phyloP scores from a whole-genome alignment of 768 basidiomycete species.

The Leccinellum rugosiceps region DNA sequence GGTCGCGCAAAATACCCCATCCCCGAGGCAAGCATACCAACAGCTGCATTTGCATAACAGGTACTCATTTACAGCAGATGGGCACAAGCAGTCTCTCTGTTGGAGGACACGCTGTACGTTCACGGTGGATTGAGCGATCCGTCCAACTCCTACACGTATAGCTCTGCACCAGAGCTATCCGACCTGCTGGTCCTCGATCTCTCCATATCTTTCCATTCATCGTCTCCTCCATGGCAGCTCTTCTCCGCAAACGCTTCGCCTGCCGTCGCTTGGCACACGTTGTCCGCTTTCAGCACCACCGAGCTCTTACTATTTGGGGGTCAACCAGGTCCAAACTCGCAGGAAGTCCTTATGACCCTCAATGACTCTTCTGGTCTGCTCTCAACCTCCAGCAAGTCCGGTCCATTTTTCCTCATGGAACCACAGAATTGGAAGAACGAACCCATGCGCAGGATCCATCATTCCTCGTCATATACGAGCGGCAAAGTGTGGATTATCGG shows the following conservation, averaged over 20 bases:
- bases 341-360: slow-evolving; percentile 44
- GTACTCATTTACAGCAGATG: slow-evolving; percentile 51
- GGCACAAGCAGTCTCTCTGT: slow-evolving; percentile 70
- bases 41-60: neutral
- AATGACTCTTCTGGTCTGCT: slow-evolving; percentile 66
- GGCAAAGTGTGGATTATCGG: slow-evolving; percentile 71
- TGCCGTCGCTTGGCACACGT: slow-evolving; percentile 73
- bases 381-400: slow-evolving; percentile 35
- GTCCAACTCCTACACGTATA: slow-evolving; percentile 66
- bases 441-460: slow-evolving; percentile 75
- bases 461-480: slow-evolving; percentile 52
- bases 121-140: slow-evolving; percentile 82
- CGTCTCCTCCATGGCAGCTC: slow-evolving; percentile 67
- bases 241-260: slow-evolving; percentile 52
- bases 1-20: slow-evolving; percentile 24
- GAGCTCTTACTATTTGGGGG: slow-evolving; percentile 73
- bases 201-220: slow-evolving; percentile 51
- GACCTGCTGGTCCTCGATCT: slow-evolving; percentile 73
- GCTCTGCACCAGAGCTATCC: slow-evolving; percentile 66
- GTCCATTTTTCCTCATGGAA: slow-evolving; percentile 48
- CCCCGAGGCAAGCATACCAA: slow-evolving; percentile 20
- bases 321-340: slow-evolving; percentile 58
- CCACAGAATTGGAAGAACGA: slow-evolving; percentile 55
- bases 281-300: slow-evolving; percentile 60
- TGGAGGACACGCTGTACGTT: slow-evolving; percentile 60